A percentile compares a stretch with the other conserved stretches of the same genome.
Evolutionary conservation across 2,329 filamentous ascomycete species (phyloP).

Genomic region (Fusarium globosum): DNA sequence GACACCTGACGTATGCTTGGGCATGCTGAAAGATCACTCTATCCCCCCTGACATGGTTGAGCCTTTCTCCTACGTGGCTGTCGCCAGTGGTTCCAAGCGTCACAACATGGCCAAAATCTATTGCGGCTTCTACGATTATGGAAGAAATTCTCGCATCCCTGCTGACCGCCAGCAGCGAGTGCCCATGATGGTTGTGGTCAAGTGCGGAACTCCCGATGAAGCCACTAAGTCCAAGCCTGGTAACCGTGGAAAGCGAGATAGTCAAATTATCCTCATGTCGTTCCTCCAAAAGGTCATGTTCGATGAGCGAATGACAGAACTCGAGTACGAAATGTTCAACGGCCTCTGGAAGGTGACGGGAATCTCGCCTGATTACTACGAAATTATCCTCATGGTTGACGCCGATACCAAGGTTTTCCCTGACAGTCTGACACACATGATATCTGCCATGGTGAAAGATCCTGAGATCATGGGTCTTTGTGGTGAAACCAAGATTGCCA

Average conservation of each 20-base stretch:
- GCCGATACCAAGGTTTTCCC: constrained; percentile 99
- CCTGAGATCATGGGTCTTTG: constrained; percentile 99
- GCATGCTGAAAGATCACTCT: constrained; percentile 95
- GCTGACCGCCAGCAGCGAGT: constrained; percentile 92
- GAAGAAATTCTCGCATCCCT: constrained; percentile 80
- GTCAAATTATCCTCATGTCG: constrained; percentile 98
- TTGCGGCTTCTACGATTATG: constrained; percentile 98
- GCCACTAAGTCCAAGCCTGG: constrained; percentile 85
- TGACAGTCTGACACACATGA: constrained; percentile 97
- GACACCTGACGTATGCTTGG: constrained; percentile 88
- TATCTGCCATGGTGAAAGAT: constrained; percentile 98
- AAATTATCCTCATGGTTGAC: constrained; percentile 98
- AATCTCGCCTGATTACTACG: constrained; percentile 97
- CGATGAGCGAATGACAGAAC: constrained; percentile 98
- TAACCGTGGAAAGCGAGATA: constrained; percentile 98
- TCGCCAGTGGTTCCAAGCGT: constrained; percentile 93
- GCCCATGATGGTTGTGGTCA: constrained; percentile 96
- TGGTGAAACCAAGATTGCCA: constrained; percentile 99
- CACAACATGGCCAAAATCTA: constrained; percentile 99
- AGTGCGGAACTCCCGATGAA: constrained; percentile 94
- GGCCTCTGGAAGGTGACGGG: constrained; percentile 98
- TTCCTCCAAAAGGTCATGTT: constrained; percentile 99
- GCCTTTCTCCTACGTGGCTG: constrained; percentile 94
- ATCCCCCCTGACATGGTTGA: constrained; percentile 83
- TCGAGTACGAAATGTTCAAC: constrained; percentile 99